A percentile compares a stretch with the other conserved stretches of the same genome.
These are phyloP conservation scores for Beauveria pseudobassiana DNA, from an alignment of 2,329 filamentous ascomycete species.

Conservation along the genomic window DNA sequence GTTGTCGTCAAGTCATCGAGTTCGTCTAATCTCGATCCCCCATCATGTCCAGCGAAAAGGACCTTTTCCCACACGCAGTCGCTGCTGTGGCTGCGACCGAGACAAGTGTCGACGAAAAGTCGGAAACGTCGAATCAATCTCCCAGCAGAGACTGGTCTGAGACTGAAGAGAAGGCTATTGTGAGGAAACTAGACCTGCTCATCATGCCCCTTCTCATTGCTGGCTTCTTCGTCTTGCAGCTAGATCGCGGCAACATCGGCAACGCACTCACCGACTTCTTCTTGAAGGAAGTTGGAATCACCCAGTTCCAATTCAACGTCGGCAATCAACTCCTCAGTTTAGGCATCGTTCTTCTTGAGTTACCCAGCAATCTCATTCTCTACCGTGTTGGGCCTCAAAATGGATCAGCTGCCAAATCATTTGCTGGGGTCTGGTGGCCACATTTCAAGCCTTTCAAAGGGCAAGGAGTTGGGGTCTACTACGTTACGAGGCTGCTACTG, in stretches of 20 bases:
- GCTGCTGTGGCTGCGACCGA: not conserved
- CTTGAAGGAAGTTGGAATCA: constrained; percentile 35
- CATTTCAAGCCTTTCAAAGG: constrained; percentile 26
- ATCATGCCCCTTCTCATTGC: constrained; percentile 34
- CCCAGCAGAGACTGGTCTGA: not conserved
- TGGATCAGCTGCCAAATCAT: constrained; percentile 27
- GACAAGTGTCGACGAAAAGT: not conserved
- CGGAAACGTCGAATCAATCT: not conserved
- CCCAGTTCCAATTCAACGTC: constrained; percentile 38
- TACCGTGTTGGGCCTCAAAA: constrained; percentile 34
- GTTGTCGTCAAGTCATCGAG: too few species aligned
- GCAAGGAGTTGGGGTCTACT: constrained; percentile 7
- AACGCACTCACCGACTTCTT: constrained; percentile 35
- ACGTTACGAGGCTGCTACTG: constrained; percentile 9
- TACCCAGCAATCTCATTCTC: constrained; percentile 37
- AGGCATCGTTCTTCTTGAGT: constrained; percentile 34
- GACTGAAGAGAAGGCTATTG: not conserved
- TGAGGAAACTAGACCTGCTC: not conserved
- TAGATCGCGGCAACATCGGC: constrained; percentile 22
- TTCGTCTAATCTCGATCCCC: not conserved
- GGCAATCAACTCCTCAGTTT: constrained; percentile 36
- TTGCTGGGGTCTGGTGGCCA: constrained; percentile 28
- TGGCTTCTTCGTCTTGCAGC: constrained; percentile 27
- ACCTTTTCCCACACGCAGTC: not conserved
- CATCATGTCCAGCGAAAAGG: not conserved